Evolutionary conservation across 2,329 filamentous ascomycete species (phyloP).

Genomic region (Purpureocillium takamizusanense): DNA sequence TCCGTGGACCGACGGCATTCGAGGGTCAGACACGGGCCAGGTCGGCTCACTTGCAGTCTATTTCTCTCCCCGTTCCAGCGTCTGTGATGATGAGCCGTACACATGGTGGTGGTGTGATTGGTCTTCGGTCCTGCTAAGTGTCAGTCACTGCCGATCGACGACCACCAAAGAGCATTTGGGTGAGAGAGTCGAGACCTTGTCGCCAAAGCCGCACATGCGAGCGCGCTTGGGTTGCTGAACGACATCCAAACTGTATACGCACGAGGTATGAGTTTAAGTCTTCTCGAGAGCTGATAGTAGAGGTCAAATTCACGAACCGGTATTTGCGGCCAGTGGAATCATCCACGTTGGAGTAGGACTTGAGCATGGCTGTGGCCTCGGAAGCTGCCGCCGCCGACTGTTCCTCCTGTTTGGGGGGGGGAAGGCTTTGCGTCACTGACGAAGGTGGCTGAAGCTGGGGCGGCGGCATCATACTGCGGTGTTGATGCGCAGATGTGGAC

Average conservation of each 20-base stretch:
- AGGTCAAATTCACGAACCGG: slow-evolving; percentile 13
- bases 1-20: no score
- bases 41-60: slow-evolving; percentile 66
- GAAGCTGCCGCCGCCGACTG: slow-evolving; percentile 9
- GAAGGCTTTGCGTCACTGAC: slow-evolving; percentile 2
- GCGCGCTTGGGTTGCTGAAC: slow-evolving; percentile 87
- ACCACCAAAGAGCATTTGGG: no score
- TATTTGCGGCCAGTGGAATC: slow-evolving; percentile 24
- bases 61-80: slow-evolving; percentile 63
- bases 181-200: slow-evolving; percentile 59
- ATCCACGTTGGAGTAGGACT: slow-evolving; percentile 24
- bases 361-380: slow-evolving; percentile 11
- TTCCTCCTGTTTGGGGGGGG: slow-evolving; percentile 14
- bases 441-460: slow-evolving; percentile 7
- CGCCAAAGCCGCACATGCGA: slow-evolving; percentile 97
- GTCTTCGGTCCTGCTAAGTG: slow-evolving; percentile 66
- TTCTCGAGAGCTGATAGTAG: slow-evolving; percentile 38
- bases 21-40: no score
- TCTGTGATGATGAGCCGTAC: slow-evolving; percentile 76
- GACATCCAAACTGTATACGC: slow-evolving; percentile 58
- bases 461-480: slow-evolving; percentile 5
- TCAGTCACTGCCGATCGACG: no score
- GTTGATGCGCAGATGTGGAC: slow-evolving; percentile 5
- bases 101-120: slow-evolving; percentile 92
- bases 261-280: neutral